Evolutionary conservation across 805 yeast species (phyloP).

Genomic region (Kazachstania taianensis): DNA sequence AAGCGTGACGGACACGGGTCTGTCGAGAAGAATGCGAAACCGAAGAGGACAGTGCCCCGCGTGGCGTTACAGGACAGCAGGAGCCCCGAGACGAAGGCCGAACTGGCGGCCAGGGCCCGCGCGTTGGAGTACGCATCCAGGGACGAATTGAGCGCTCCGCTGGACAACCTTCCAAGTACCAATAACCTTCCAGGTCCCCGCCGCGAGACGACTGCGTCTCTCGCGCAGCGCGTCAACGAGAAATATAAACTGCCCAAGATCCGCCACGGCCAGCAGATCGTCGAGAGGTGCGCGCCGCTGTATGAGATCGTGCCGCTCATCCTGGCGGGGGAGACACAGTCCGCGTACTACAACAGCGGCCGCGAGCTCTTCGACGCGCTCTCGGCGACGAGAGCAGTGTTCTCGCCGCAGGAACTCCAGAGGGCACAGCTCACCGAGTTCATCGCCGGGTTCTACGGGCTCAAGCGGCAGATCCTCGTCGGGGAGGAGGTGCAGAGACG

Average conservation of each 20-base stretch:
- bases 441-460: slow-evolving; percentile 53
- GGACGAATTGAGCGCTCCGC: too few species aligned
- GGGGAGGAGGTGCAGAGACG: slow-evolving; percentile 34
- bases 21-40: too few species aligned
- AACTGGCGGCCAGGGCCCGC: too few species aligned
- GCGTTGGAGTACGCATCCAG: too few species aligned
- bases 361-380: too few species aligned
- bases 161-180: too few species aligned
- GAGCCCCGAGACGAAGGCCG: too few species aligned
- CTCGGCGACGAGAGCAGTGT: slow-evolving; percentile 30
- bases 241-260: slow-evolving; percentile 16
- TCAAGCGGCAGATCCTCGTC: slow-evolving; percentile 43
- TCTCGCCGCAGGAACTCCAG: slow-evolving; percentile 40
- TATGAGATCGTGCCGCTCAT: slow-evolving; percentile 30
- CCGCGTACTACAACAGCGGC: slow-evolving; percentile 42
- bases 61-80: too few species aligned
- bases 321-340: slow-evolving; percentile 36
- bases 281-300: slow-evolving; percentile 24
- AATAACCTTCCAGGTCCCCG: too few species aligned
- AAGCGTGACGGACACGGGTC: too few species aligned
- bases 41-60: too few species aligned
- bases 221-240: not conserved
- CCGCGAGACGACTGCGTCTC: too few species aligned
- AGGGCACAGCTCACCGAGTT: slow-evolving; percentile 37
- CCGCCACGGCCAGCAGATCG: slow-evolving; percentile 25